A percentile compares a stretch with the other conserved stretches of the same genome.
Evolutionary conservation across 176 grass and related monocot genomes (phyloP).

Genomic region (Lolium multiflorum): DNA sequence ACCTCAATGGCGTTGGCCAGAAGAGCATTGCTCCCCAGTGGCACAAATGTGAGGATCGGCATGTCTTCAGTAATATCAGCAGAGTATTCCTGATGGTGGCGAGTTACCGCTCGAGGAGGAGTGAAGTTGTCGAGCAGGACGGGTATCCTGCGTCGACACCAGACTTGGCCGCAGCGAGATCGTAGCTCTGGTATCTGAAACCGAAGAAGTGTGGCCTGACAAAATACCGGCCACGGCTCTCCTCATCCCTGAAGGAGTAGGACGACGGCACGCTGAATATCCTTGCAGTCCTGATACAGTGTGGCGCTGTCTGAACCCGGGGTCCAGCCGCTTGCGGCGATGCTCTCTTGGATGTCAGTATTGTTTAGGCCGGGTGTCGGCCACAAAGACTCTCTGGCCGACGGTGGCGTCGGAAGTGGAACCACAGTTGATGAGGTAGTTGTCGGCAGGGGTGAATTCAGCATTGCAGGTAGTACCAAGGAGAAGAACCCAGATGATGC

Average conservation of each 20-base stretch:
- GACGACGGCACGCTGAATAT: constrained; percentile 54
- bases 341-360: constrained; percentile 45
- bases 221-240: constrained; percentile 74
- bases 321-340: constrained; percentile 36
- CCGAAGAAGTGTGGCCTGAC: constrained; percentile 78
- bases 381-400: constrained; percentile 52
- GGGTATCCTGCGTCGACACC: constrained; percentile 71
- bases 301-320: constrained; percentile 31
- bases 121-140: constrained; percentile 80
- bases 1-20: constrained; percentile 86
- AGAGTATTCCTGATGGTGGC: constrained; percentile 69
- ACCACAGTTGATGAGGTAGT: constrained; percentile 82
- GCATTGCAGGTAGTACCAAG: constrained; percentile 46
- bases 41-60: constrained; percentile 80
- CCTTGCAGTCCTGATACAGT: constrained; percentile 67
- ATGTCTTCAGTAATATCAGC: constrained; percentile 64
- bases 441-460: constrained; percentile 76
- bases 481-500: constrained; percentile 30
- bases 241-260: constrained; percentile 74
- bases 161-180: constrained; percentile 57
- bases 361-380: constrained; percentile 47
- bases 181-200: constrained; percentile 61
- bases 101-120: constrained; percentile 39
- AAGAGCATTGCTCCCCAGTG: constrained; percentile 53
- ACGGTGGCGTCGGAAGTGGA: constrained; percentile 47